phyloP scores from a whole-genome alignment of 495 filamentous ascomycete species.

The Aspergillus nanangensis region DNA sequence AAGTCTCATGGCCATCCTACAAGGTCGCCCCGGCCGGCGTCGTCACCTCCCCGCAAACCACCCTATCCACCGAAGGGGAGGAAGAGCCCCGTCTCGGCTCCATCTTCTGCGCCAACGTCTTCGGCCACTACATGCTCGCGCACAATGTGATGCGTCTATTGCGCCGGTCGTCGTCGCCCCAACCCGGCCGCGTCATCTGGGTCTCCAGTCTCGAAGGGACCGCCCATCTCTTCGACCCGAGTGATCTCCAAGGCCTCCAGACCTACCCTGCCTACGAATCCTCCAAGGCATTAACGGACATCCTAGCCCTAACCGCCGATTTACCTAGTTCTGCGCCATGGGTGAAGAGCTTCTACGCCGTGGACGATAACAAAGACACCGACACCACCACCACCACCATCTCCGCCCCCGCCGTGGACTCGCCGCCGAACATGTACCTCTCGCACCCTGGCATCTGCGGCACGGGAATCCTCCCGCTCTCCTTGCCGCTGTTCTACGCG shows the following conservation, averaged over 20 bases:
- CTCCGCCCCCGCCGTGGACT: background rate
- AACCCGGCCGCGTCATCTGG: conserved; percentile 73
- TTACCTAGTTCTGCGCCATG: conserved; percentile 59
- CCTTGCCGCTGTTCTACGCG: conserved; percentile 56
- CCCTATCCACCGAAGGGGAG: background rate
- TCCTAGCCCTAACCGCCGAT: conserved; percentile 70
- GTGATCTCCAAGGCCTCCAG: conserved; percentile 73
- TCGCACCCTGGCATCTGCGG: conserved; percentile 84
- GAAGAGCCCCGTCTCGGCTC: conserved; percentile 61
- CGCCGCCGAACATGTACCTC: conserved; percentile 62
- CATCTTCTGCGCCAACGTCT: conserved; percentile 87
- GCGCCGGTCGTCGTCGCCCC: conserved; percentile 28
- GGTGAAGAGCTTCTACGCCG: conserved; percentile 47
- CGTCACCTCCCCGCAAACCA: conserved; percentile 35
- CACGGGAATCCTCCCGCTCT: conserved; percentile 72
- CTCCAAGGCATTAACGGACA: conserved; percentile 79
- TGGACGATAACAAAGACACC: conserved; percentile 9
- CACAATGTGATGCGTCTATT: conserved; percentile 76
- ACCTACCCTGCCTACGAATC: conserved; percentile 68
- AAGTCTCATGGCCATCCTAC: conserved; percentile 73
- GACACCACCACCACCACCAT: background rate
- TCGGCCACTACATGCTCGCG: conserved; percentile 89
- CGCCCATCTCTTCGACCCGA: conserved; percentile 46
- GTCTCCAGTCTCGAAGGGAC: conserved; percentile 72
- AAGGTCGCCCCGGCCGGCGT: conserved; percentile 62